phyloP scores from a whole-genome alignment of 2,329 filamentous ascomycete genomes.

The Helminthosporium solani region DNA sequence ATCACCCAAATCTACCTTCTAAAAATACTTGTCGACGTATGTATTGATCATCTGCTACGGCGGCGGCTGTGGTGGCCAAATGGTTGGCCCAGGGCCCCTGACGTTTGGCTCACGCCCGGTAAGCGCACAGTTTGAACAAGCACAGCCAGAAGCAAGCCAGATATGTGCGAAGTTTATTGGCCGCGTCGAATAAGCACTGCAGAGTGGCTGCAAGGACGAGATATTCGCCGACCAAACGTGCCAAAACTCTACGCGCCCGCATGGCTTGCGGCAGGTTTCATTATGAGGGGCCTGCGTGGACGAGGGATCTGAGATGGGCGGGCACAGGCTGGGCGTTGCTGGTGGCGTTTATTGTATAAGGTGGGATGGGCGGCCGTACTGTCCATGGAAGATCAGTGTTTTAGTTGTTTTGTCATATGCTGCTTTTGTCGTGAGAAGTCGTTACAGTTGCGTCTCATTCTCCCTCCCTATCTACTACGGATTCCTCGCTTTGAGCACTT shows the following conservation, averaged over 20 bases:
- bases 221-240: not conserved
- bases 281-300: too few relatives aligned
- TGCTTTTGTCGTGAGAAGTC: not conserved
- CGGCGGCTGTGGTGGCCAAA: not conserved
- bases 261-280: conserved; percentile 20
- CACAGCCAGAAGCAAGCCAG: too few relatives aligned
- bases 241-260: not conserved
- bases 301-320: conserved; percentile 6
- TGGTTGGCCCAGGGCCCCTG: conserved; percentile 16
- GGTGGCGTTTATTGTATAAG: not conserved
- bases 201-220: not conserved
- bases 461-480: too few relatives aligned
- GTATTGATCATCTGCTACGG: not conserved
- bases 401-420: not conserved
- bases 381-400: not conserved
- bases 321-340: not conserved
- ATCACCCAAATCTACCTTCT: not conserved
- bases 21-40: conserved; percentile 2
- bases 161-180: too few relatives aligned
- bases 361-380: not conserved
- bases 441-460: too few relatives aligned
- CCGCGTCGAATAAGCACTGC: not conserved
- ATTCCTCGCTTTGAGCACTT: too few relatives aligned
- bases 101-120: conserved; percentile 5
- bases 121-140: conserved; percentile 19